These are phyloP conservation scores for Arachnomyces sp. DNA, from an alignment of 2,329 filamentous ascomycete species.

Conservation along the genomic window DNA sequence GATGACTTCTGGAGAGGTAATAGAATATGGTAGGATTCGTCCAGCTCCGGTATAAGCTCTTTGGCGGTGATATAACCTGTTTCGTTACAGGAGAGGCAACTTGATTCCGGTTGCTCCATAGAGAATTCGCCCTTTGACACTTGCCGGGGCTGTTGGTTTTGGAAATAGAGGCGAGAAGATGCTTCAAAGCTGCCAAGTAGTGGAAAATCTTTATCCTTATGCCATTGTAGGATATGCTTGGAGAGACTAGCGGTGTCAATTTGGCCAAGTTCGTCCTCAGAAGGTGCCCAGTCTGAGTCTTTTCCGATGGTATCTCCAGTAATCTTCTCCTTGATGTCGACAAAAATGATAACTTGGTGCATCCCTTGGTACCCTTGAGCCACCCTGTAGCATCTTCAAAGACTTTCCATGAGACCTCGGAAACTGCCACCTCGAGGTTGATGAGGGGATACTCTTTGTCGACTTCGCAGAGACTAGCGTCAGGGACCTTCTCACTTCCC, in stretches of 20 bases:
- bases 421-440: constrained; percentile 7
- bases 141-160: constrained; percentile 7
- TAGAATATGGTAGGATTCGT: constrained; percentile 4
- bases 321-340: constrained; percentile 6
- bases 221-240: constrained; percentile 8
- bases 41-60: constrained; percentile 7
- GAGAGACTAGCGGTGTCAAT: constrained; percentile 2
- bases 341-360: constrained; percentile 8
- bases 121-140: constrained; percentile 8
- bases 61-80: constrained; percentile 7
- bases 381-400: constrained; percentile 9
- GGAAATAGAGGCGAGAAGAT: constrained; percentile 6
- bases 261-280: constrained; percentile 4
- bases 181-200: constrained; percentile 8
- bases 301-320: neutral
- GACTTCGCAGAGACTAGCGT: constrained; percentile 5
- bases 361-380: constrained; percentile 6
- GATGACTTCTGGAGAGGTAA: constrained; percentile 5
- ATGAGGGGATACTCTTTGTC: constrained; percentile 6
- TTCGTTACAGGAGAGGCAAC: constrained; percentile 2
- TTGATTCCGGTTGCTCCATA: constrained; percentile 5
- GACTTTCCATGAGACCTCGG: constrained; percentile 5
- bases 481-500: constrained; percentile 8
- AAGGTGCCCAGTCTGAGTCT: constrained; percentile 6
- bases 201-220: constrained; percentile 5